Conservation (phyloP, 2,329 filamentous ascomycete genomes). For the Akanthomyces lecanii region DNA sequence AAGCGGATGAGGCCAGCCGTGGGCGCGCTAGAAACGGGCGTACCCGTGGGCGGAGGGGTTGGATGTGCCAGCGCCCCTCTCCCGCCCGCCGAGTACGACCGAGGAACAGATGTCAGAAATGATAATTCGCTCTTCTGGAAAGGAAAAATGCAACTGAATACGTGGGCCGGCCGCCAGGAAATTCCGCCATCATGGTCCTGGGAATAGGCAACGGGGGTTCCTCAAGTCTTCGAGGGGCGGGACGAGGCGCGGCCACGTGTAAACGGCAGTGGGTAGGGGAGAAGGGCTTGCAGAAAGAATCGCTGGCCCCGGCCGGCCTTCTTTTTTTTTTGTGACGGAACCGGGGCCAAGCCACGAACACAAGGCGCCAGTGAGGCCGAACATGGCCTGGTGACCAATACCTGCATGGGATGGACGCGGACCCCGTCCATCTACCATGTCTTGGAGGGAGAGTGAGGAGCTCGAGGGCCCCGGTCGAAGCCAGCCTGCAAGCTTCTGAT, state of each 20-base stretch:
- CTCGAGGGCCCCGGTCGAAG: too few relatives aligned
- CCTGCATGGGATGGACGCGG: background rate
- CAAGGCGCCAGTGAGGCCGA: background rate
- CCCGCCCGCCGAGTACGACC: background rate
- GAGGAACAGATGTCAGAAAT: conserved; percentile 7
- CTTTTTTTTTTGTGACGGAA: too few relatives aligned
- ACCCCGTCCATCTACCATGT: background rate
- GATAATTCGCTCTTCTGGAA: background rate
- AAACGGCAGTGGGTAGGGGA: background rate
- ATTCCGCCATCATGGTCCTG: background rate
- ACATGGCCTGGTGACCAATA: conserved; percentile 1
- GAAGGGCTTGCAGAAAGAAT: background rate
- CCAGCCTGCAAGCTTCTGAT: too few relatives aligned
- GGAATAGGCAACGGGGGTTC: background rate
- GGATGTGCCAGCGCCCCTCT: background rate
- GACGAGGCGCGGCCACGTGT: background rate
- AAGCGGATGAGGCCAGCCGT: conserved; percentile 6
- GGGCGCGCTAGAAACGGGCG: conserved; percentile 12
- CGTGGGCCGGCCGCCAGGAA: background rate
- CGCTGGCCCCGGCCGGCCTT: background rate
- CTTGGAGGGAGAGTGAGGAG: background rate
- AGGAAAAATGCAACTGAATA: background rate
- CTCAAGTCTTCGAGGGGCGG: background rate
- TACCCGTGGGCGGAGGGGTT: conserved; percentile 8
- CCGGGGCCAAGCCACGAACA: background rate